phyloP scores from a whole-genome alignment of 257 asterid genomes.

The Solanum gracilifrons region DNA sequence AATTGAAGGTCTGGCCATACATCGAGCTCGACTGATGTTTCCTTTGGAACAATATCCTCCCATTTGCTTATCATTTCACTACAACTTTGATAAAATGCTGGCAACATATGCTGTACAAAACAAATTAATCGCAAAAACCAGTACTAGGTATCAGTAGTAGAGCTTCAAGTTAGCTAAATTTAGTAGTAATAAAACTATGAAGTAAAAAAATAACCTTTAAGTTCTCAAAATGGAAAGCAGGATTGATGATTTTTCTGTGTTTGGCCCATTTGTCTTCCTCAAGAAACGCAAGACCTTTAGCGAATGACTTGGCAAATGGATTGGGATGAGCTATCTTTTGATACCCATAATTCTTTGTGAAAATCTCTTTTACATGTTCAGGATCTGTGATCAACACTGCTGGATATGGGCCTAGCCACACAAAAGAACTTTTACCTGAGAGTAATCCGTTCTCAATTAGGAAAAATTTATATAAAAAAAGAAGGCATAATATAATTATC shows the following conservation, averaged over 20 bases:
- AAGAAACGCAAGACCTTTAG: conserved; percentile 15
- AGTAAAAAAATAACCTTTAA: neutral
- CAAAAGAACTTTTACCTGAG: conserved; percentile 32
- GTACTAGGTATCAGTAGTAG: no score
- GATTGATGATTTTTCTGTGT: conserved; percentile 46
- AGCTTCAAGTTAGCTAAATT: no score
- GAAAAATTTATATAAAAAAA: neutral
- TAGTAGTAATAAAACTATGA: no score
- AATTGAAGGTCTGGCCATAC: conserved; percentile 32
- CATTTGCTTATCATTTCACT: conserved; percentile 27
- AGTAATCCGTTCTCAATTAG: neutral
- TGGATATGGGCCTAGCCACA: conserved; percentile 55
- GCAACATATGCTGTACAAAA: conserved; percentile 20
- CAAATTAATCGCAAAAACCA: no score
- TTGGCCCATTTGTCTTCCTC: conserved; percentile 55
- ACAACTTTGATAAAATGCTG: conserved; percentile 24
- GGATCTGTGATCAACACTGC: conserved; percentile 22
- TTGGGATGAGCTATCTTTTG: conserved; percentile 14
- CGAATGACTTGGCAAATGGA: conserved; percentile 24
- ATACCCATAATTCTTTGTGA: conserved; percentile 15
- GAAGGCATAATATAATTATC: neutral
- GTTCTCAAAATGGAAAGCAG: conserved; percentile 49
- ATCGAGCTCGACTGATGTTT: conserved; percentile 16
- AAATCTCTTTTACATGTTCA: conserved; percentile 36
- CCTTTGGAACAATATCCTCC: conserved; percentile 10